Evolutionary conservation across 805 yeast species (phyloP), one percentile per base, ranked within the genome.

Genomic region (Saturnispora ahearnii): DNA sequence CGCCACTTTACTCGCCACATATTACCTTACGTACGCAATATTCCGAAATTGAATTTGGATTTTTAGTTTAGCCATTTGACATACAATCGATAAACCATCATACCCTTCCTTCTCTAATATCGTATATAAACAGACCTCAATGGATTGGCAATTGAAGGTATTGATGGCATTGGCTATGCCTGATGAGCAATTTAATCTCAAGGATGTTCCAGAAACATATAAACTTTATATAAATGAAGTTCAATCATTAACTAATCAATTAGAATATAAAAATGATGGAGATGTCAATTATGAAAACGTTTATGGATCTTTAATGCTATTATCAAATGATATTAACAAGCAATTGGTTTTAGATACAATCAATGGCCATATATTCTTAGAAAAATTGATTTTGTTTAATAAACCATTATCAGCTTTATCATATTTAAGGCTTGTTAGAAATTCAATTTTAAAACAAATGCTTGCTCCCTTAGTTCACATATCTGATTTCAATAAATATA

Each of bases 341-440:
- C 40, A 31, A n/a, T n/a, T 12, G 33, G 38, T 47, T 5, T 36
- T 30, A 15, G 45, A 47, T 24, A 34, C 41, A 4, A 47, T 47
- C 28, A 47, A 41, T 18, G 50, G 50, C 11, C 50, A 47, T 34
- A n/a, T 47, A 12, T 47, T 47, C 41, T 41, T 47, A 22, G 50
- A 47, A 26, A 41, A 41, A 12, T 26, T 47, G 41, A 18, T 47
- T 9, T 24, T 47, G 4, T 41, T 41, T 22, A 41, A 47, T 15
- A 41, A 47, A 26, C 50, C 45, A 18, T 18, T 41, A 13, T 15
- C 31, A 4, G 38, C 36, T 9, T 41, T 47, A 26, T 8, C 34
- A 4, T 47, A 41, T 21, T 26, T 47, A 34, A 24, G 50, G 13
- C 26, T 12, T 12, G 29, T 47, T 26, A 18, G 18, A 11, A 44